These are phyloP conservation scores for Termitomyces eurrhizus DNA, from an alignment of 768 basidiomycete species.

Conservation along the genomic window DNA sequence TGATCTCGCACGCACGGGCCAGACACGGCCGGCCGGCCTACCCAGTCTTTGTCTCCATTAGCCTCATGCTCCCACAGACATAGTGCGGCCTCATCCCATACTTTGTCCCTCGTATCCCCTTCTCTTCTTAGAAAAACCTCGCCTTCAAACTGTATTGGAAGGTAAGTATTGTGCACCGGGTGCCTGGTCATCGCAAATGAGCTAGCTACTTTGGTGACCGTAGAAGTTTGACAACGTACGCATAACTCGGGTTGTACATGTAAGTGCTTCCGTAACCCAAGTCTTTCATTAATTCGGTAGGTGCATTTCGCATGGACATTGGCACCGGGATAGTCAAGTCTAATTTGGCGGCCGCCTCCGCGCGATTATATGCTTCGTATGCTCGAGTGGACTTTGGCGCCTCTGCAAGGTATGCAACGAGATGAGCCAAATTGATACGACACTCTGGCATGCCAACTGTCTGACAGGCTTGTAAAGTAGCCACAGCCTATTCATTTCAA, in stretches of 20 bases:
- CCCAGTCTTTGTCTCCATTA: slow-evolving; percentile 48
- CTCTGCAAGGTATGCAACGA: slow-evolving; percentile 76
- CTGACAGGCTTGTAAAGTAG: slow-evolving; percentile 62
- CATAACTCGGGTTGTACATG: slow-evolving; percentile 57
- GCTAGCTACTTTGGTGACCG: background rate
- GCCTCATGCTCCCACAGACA: slow-evolving; percentile 49
- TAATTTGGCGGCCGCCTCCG: slow-evolving; percentile 55
- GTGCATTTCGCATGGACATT: slow-evolving; percentile 71
- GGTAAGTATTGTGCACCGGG: slow-evolving; percentile 61
- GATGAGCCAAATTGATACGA: slow-evolving; percentile 73
- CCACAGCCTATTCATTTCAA: slow-evolving; percentile 46
- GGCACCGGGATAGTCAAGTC: slow-evolving; percentile 61
- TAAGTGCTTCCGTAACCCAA: slow-evolving; percentile 67
- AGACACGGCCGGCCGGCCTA: slow-evolving; percentile 27
- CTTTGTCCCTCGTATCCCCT: slow-evolving; percentile 40
- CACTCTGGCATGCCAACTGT: slow-evolving; percentile 80
- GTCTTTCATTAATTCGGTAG: slow-evolving; percentile 65
- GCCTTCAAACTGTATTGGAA: slow-evolving; percentile 46
- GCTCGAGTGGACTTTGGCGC: slow-evolving; percentile 78
- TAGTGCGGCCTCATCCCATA: slow-evolving; percentile 60
- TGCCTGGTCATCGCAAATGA: slow-evolving; percentile 35
- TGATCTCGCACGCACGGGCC: slow-evolving; percentile 22
- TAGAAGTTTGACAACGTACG: slow-evolving; percentile 26
- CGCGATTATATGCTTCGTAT: slow-evolving; percentile 73
- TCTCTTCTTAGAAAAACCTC: slow-evolving; percentile 41